A percentile compares a stretch with the other conserved stretches of the same genome.
These are phyloP conservation scores for Coprinopsis sp. DNA, from an alignment of 768 basidiomycete genomes.

Conservation along the genomic window DNA sequence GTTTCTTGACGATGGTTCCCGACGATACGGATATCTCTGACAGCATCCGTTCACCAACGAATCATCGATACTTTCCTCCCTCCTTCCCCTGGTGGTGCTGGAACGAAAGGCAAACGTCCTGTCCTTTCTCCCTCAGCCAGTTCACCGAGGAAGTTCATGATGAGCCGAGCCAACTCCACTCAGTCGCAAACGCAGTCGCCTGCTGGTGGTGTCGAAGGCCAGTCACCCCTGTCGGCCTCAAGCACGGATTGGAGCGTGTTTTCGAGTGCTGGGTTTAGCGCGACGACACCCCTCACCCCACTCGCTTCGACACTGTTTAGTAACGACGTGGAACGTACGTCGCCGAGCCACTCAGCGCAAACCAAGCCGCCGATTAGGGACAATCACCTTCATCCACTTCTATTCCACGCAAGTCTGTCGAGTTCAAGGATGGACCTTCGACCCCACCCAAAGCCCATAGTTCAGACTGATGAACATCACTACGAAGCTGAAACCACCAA, in stretches of 20 bases:
- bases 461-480: background rate
- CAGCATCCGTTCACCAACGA: slow-evolving; percentile 25
- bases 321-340: slow-evolving; percentile 48
- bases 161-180: background rate
- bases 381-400: slow-evolving; percentile 12
- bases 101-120: slow-evolving; percentile 25
- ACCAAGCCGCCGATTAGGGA: slow-evolving; percentile 18
- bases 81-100: slow-evolving; percentile 22
- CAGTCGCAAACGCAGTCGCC: slow-evolving; percentile 4
- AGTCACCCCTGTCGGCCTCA: slow-evolving; percentile 9
- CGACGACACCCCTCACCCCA: slow-evolving; percentile 32
- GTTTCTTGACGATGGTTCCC: slow-evolving; percentile 48
- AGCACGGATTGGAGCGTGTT: slow-evolving; percentile 65
- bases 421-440: too few relatives aligned
- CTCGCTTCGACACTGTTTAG: slow-evolving; percentile 58
- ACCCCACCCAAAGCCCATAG: too few relatives aligned
- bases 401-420: slow-evolving; percentile 22
- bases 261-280: slow-evolving; percentile 57
- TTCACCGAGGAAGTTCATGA: slow-evolving; percentile 2
- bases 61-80: slow-evolving; percentile 24
- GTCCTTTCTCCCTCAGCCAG: slow-evolving; percentile 28
- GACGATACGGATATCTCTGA: slow-evolving; percentile 29
- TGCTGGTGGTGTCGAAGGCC: background rate
- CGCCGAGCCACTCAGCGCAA: slow-evolving; percentile 21
- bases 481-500: slow-evolving; percentile 1